Conservation (phyloP, 805 yeast species). For the Saccharomycopsis javanensis region DNA sequence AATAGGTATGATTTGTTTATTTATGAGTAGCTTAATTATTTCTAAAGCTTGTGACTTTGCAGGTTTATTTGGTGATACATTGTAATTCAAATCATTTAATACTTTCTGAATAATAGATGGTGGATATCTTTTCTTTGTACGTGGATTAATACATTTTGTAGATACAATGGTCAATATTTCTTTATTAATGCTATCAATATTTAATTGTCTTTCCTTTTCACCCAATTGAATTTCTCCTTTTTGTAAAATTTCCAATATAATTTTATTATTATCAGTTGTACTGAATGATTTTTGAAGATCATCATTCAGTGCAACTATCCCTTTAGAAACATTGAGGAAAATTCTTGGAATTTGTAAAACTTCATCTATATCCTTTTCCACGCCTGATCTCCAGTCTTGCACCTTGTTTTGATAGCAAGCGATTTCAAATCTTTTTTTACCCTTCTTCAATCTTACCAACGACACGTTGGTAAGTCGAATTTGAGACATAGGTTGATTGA, state of each 20-base stretch:
- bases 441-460: constrained; percentile 81
- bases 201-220: constrained; percentile 82
- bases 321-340: constrained; percentile 86
- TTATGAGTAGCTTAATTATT: constrained; percentile 69
- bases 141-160: constrained; percentile 87
- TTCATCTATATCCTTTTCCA: constrained; percentile 91
- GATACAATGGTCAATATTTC: constrained; percentile 78
- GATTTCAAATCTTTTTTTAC: constrained; percentile 83
- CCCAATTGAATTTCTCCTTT: constrained; percentile 94
- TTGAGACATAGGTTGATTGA: constrained; percentile 83
- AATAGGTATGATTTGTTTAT: constrained; percentile 80
- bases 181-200: constrained; percentile 61
- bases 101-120: constrained; percentile 91
- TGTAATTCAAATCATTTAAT: constrained; percentile 65
- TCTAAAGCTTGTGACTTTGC: constrained; percentile 88
- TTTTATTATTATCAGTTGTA: constrained; percentile 61
- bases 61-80: constrained; percentile 59
- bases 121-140: constrained; percentile 82
- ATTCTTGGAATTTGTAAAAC: constrained; percentile 95
- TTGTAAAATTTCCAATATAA: constrained; percentile 70
- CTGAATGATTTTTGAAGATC: constrained; percentile 70
- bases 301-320: constrained; percentile 82
- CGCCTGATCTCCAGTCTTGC: constrained; percentile 83
- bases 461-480: constrained; percentile 92
- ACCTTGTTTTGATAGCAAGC: constrained; percentile 97